These are phyloP conservation scores for Aphanomyces cochlioides DNA, from an alignment of 352 stramenopile species.

Conservation along the genomic window DNA sequence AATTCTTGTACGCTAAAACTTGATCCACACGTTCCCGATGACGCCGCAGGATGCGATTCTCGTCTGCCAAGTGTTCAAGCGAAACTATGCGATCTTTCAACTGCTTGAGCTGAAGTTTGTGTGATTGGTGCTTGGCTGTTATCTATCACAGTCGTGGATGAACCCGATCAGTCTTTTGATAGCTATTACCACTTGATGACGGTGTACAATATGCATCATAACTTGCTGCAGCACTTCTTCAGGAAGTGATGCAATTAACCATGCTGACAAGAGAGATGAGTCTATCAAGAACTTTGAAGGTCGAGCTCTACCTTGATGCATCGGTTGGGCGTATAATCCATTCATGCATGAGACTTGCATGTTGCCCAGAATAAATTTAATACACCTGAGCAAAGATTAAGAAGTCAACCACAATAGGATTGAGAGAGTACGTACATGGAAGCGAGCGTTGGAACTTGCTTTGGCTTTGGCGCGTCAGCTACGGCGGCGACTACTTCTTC, in stretches of 20 bases:
- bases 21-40: constrained; percentile 14
- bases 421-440: constrained; percentile 6
- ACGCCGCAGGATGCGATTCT: constrained; percentile 4
- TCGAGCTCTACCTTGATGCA: constrained; percentile 10
- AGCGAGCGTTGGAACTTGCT: constrained; percentile 8
- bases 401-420: background rate
- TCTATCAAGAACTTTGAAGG: background rate
- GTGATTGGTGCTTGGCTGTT: background rate
- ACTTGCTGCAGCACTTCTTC: constrained; percentile 23
- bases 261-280: constrained; percentile 8
- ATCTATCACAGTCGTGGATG: background rate
- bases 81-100: background rate
- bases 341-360: constrained; percentile 26
- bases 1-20: background rate
- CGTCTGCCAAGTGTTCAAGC: background rate
- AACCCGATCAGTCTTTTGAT: background rate
- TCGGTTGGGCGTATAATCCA: constrained; percentile 23
- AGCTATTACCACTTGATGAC: constrained; percentile 12
- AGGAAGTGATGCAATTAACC: constrained; percentile 20
- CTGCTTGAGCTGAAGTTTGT: constrained; percentile 19
- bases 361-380: constrained; percentile 22
- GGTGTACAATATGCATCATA: constrained; percentile 26
- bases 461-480: background rate
- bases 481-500: background rate
- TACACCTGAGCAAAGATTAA: constrained; percentile 3